phyloP scores from a whole-genome alignment of 2,329 filamentous ascomycete genomes.

The Alternaria sp. region DNA sequence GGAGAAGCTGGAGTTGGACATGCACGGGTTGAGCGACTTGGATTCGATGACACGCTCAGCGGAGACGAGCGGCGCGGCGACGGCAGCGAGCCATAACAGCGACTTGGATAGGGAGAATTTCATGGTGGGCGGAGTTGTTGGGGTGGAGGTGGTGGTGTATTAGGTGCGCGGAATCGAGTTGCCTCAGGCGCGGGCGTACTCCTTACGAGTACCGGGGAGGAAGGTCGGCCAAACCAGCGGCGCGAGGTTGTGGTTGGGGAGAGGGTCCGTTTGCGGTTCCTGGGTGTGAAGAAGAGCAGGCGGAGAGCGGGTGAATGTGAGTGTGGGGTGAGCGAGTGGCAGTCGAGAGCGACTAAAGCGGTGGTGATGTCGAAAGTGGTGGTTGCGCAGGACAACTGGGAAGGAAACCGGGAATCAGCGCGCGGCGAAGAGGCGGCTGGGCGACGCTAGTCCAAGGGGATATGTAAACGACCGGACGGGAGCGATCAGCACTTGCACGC shows the following conservation, averaged over 20 bases:
- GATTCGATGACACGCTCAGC: conserved; percentile 73
- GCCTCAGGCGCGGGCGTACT: conserved; percentile 37
- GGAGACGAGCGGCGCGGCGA: conserved; percentile 59
- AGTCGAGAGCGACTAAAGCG: conserved; percentile 27
- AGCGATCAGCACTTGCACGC: conserved; percentile 41
- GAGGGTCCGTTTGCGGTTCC: conserved; percentile 14
- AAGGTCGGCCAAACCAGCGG: conserved; percentile 49
- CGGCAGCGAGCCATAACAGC: conserved; percentile 47
- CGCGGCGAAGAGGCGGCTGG: conserved; percentile 37
- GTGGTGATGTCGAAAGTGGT: conserved; percentile 30
- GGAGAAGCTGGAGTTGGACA: conserved; percentile 85
- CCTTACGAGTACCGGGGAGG: conserved; percentile 39
- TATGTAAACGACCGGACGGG: conserved; percentile 42
- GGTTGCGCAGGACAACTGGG: conserved; percentile 35
- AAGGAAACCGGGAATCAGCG: conserved; percentile 44
- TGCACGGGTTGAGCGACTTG: conserved; percentile 84
- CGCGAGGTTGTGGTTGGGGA: conserved; percentile 20
- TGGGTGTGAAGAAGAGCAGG: conserved; percentile 10
- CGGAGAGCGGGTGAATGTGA: conserved; percentile 15
- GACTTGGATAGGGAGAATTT: conserved; percentile 44
- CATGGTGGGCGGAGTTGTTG: conserved; percentile 39
- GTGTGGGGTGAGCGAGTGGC: conserved; percentile 38
- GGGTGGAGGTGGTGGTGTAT: conserved; percentile 8
- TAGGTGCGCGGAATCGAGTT: conserved; percentile 17
- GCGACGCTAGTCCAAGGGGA: conserved; percentile 29